phyloP scores from a whole-genome alignment of 2,329 filamentous ascomycete genomes.

The Xylariales sp. region DNA sequence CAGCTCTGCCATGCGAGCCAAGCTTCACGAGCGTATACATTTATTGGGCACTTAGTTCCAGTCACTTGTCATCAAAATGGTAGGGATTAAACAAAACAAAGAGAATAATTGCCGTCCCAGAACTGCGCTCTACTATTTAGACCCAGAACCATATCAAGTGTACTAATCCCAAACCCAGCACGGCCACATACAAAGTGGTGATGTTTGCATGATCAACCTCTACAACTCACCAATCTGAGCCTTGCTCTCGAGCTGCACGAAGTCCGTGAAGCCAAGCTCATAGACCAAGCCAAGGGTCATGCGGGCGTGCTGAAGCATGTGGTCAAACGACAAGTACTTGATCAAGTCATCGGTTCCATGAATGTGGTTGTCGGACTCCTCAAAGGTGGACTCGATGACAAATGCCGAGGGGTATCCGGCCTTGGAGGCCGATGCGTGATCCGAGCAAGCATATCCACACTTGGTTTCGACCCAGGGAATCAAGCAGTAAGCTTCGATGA shows the following conservation, averaged over 20 bases:
- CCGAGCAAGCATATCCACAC: conserved; percentile 81
- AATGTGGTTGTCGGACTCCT: conserved; percentile 62
- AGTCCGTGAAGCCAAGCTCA: conserved; percentile 75
- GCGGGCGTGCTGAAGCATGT: conserved; percentile 87
- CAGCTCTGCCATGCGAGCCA: too few species aligned
- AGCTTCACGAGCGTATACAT: too few species aligned
- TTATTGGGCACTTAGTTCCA: too few species aligned
- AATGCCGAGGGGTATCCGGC: conserved; percentile 72
- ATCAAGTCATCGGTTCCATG: conserved; percentile 68
- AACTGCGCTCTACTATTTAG: too few species aligned
- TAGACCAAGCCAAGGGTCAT: conserved; percentile 81
- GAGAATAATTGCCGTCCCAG: too few species aligned
- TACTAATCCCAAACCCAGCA: too few species aligned
- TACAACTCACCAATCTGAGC: conserved; percentile 31
- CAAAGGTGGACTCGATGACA: conserved; percentile 71
- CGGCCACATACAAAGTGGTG: too few species aligned
- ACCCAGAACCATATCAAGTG: too few species aligned
- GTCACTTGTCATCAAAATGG: too few species aligned
- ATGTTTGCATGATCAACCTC: too few species aligned
- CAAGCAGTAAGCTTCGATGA: conserved; percentile 82
- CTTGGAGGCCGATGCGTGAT: conserved; percentile 70
- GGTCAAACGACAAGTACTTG: conserved; percentile 73
- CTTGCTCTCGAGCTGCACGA: conserved; percentile 40
- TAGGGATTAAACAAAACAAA: too few species aligned
- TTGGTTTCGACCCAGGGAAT: conserved; percentile 85